phyloP scores from a whole-genome alignment of 345 rosid genomes.

The Heritiera fomes region DNA sequence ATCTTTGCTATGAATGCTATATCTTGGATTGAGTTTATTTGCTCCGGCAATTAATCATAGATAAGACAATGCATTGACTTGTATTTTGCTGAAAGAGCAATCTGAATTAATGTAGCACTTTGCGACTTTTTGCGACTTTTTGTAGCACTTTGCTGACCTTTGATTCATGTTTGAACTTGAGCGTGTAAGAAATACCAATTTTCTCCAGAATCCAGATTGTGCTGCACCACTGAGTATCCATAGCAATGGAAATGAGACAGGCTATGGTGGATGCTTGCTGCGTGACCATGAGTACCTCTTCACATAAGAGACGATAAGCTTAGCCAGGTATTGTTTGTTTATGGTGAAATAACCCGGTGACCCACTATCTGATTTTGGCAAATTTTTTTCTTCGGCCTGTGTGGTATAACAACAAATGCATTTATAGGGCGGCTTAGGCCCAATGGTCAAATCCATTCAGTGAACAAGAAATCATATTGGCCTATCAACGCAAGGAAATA shows the following conservation, averaged over 20 bases:
- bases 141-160: not conserved
- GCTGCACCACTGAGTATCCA: not conserved
- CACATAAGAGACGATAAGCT: not conserved
- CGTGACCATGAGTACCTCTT: not conserved
- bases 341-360: too few species aligned
- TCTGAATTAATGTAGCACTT: not conserved
- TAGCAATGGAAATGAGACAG: not conserved
- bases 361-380: too few species aligned
- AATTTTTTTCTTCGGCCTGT: too few species aligned
- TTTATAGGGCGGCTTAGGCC: not conserved
- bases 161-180: not conserved
- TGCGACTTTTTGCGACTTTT: not conserved
- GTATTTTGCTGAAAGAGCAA: not conserved
- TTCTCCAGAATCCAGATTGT: not conserved
- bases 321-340: too few species aligned
- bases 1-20: not conserved
- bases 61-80: not conserved
- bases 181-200: not conserved
- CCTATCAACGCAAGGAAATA: not conserved
- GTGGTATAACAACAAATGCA: not conserved
- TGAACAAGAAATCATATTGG: not conserved
- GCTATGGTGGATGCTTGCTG: not conserved
- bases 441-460: not conserved
- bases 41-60: not conserved
- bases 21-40: not conserved